A percentile compares a stretch with the other conserved stretches of the same genome.
Evolutionary conservation across 495 filamentous ascomycete genomes (phyloP).

Genomic region (Penicillium riverlandense): DNA sequence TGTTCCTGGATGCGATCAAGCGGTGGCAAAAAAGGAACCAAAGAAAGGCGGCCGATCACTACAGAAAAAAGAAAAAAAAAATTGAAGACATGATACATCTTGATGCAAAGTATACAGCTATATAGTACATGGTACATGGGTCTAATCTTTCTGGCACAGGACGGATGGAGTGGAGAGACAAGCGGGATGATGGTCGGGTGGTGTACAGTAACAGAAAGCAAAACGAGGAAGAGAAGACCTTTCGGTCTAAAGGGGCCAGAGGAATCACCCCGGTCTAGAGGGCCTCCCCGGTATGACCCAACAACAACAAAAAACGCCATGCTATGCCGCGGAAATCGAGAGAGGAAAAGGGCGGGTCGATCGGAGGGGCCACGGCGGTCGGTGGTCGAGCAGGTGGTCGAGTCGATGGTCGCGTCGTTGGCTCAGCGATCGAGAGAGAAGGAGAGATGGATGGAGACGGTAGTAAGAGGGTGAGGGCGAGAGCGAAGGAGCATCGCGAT

Average conservation of each 20-base stretch:
- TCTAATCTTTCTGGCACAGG: conserved; percentile 1
- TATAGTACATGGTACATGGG: conserved; percentile 2
- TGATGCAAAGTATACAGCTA: conserved; percentile 20
- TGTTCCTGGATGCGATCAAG: background rate
- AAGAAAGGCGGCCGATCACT: background rate
- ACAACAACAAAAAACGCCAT: conserved; percentile 30
- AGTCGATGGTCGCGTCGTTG: too few species aligned
- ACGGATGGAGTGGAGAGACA: conserved; percentile 20
- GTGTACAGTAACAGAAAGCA: conserved; percentile 3
- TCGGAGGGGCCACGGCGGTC: too few species aligned
- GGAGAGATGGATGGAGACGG: conserved; percentile 2
- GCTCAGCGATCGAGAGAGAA: background rate
- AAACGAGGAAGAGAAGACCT: conserved; percentile 5
- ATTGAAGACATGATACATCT: conserved; percentile 10
- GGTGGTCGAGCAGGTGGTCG: too few species aligned
- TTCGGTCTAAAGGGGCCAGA: too few species aligned
- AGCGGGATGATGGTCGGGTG: conserved; percentile 3
- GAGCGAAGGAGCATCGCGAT: background rate
- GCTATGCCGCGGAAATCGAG: conserved; percentile 36
- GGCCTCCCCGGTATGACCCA: too few species aligned
- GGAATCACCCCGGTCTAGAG: conserved; percentile 10
- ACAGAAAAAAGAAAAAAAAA: background rate
- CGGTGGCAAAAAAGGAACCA: background rate
- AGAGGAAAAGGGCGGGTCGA: conserved; percentile 3
- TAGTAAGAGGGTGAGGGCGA: background rate